Evolutionary conservation across 805 yeast genomes (phyloP).

Genomic region (Suhomyces canberraensis): DNA sequence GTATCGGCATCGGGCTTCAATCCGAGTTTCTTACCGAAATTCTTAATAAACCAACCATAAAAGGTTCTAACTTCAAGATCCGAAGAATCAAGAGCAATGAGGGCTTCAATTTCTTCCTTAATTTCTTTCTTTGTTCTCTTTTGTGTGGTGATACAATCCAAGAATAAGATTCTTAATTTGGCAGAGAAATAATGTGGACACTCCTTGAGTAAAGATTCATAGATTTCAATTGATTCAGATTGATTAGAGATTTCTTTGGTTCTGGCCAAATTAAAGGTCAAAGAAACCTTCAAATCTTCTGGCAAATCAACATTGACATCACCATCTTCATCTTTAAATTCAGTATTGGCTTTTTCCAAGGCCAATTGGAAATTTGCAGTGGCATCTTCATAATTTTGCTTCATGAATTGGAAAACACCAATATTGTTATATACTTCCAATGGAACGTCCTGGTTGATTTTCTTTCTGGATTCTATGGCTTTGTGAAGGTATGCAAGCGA

Average conservation of each 20-base stretch:
- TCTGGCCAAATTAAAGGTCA: conserved; percentile 73
- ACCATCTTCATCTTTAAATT: conserved; percentile 43
- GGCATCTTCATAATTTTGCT: conserved; percentile 59
- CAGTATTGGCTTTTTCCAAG: conserved; percentile 29
- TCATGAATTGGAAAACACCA: conserved; percentile 76
- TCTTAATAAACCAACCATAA: conserved; percentile 83
- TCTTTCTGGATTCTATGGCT: conserved; percentile 52
- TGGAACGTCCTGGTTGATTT: conserved; percentile 45
- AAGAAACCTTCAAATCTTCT: conserved; percentile 28
- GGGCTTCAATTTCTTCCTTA: conserved; percentile 49
- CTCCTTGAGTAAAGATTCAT: conserved; percentile 52
- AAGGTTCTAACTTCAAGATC: conserved; percentile 85
- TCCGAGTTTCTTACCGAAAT: conserved; percentile 51
- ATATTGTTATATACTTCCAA: conserved; percentile 72
- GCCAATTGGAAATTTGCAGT: conserved; percentile 53
- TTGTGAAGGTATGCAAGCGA: conserved; percentile 62
- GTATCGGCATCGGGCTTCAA: conserved; percentile 60
- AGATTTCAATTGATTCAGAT: conserved; percentile 43
- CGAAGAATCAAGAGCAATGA: conserved; percentile 53
- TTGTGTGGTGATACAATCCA: conserved; percentile 49
- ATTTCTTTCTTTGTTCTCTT: conserved; percentile 40
- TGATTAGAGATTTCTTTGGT: conserved; percentile 47
- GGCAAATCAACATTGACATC: conserved; percentile 20
- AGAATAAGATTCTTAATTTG: conserved; percentile 63
- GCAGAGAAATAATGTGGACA: conserved; percentile 77